Percentiles rank a stretch among this genome's conserved stretches.
These are phyloP conservation scores for Diaporthe sp. DNA, from an alignment of 2,329 filamentous ascomycete species.

Conservation along the genomic window DNA sequence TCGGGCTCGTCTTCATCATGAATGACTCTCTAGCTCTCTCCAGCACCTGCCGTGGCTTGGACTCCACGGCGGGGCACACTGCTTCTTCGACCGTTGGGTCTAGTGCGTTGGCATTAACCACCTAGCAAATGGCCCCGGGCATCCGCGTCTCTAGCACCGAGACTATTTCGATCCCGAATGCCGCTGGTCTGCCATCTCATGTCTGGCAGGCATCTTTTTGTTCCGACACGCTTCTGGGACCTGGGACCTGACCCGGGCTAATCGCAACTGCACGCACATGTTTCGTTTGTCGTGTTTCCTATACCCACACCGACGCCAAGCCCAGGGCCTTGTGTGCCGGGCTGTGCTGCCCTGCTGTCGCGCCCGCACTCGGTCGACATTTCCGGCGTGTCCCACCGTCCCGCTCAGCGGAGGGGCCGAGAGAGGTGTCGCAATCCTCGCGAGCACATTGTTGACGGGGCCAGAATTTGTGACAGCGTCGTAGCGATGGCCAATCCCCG, in stretches of 20 bases:
- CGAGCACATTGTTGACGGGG: neutral
- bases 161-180: neutral
- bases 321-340: neutral
- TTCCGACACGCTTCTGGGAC: slow-evolving; percentile 9
- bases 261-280: slow-evolving; percentile 8
- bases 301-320: slow-evolving; percentile 17
- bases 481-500: neutral
- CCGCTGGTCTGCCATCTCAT: slow-evolving; percentile 9
- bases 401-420: slow-evolving; percentile 22
- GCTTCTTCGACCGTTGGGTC: slow-evolving; percentile 18
- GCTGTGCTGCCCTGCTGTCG: neutral
- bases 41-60: slow-evolving; percentile 15
- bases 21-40: slow-evolving; percentile 21
- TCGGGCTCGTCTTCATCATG: slow-evolving; percentile 18
- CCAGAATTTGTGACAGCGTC: neutral
- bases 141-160: neutral
- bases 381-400: slow-evolving; percentile 14
- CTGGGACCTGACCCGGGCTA: slow-evolving; percentile 8
- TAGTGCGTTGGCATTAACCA: neutral
- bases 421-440: neutral
- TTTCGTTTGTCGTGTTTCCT: slow-evolving; percentile 12
- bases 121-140: neutral
- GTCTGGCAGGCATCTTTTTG: neutral
- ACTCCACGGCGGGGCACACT: neutral
- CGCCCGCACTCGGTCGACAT: slow-evolving; percentile 20